Percentiles rank a stretch among this genome's conserved stretches.
These are phyloP conservation scores for Fusarium oligoseptatum DNA, from an alignment of 2,329 filamentous ascomycete genomes.

Conservation along the genomic window DNA sequence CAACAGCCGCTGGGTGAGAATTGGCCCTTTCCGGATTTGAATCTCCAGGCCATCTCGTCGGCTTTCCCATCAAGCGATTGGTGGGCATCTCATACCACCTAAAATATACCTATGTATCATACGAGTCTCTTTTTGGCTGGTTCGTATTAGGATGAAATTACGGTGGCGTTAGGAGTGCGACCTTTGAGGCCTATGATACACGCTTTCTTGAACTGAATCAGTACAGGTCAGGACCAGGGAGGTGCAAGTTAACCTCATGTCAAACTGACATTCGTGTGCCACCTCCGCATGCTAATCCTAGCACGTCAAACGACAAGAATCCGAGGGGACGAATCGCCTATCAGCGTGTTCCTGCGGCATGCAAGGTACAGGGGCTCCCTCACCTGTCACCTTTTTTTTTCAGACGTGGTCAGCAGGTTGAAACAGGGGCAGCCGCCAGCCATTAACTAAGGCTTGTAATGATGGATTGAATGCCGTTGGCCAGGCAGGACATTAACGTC, in stretches of 20 bases:
- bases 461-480: not conserved
- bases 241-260: not conserved
- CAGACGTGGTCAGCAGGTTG: not conserved
- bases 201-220: not conserved
- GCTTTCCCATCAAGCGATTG: not conserved
- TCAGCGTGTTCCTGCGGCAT: not conserved
- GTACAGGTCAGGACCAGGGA: not conserved
- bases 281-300: not conserved
- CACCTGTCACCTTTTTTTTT: not conserved
- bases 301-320: not conserved
- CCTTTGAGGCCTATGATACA: not conserved
- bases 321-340: not conserved
- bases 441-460: not conserved
- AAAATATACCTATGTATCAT: not conserved
- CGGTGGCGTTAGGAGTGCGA: not conserved
- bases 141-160: not conserved
- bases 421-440: not conserved
- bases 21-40: not conserved
- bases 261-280: not conserved
- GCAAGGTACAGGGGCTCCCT: not conserved
- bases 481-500: not conserved
- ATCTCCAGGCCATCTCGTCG: not conserved
- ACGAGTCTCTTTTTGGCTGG: not conserved
- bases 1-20: not conserved
- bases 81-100: not conserved